Percentiles rank a stretch among this genome's conserved stretches.
These are phyloP conservation scores for Rubia peregrina DNA, from an alignment of 305 asterid species.

Conservation along the genomic window DNA sequence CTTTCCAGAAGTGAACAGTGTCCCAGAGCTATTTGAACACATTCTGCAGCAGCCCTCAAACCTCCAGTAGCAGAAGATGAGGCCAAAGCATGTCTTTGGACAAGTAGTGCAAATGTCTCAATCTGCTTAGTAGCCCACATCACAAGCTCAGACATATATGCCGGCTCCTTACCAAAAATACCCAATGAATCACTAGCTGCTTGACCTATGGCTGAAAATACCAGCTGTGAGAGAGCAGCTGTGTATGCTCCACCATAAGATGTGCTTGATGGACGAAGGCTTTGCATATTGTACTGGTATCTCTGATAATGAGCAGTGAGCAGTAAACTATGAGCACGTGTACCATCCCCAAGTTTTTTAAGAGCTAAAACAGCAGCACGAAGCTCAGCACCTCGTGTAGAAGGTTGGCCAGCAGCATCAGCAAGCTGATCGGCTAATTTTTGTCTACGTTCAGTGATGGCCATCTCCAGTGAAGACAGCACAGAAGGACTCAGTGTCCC, in stretches of 20 bases:
- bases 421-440: conserved; percentile 92
- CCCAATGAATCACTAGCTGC: conserved; percentile 81
- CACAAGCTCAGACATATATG: conserved; percentile 92
- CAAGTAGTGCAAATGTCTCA: conserved; percentile 78
- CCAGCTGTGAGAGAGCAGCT: conserved; percentile 92
- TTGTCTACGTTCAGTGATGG: conserved; percentile 73
- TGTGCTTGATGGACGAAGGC: conserved; percentile 90
- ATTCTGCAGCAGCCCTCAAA: conserved; percentile 98
- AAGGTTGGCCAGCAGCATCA: conserved; percentile 93
- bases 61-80: conserved; percentile 99
- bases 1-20: conserved; percentile 92
- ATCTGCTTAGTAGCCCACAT: conserved; percentile 98
- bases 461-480: conserved; percentile 50
- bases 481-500: conserved; percentile 40
- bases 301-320: conserved; percentile 91
- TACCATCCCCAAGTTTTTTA: conserved; percentile 90
- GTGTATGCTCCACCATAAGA: conserved; percentile 98
- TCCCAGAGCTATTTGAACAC: conserved; percentile 97
- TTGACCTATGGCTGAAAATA: conserved; percentile 92
- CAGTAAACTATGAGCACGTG: conserved; percentile 92
- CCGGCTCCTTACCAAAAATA: conserved; percentile 84
- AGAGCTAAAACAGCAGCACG: conserved; percentile 91
- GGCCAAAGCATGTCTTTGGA: conserved; percentile 89
- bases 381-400: conserved; percentile 92
- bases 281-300: conserved; percentile 88